Evolutionary conservation across 2,329 filamentous ascomycete genomes (phyloP).

Genomic region (Elsinoe arachidis): DNA sequence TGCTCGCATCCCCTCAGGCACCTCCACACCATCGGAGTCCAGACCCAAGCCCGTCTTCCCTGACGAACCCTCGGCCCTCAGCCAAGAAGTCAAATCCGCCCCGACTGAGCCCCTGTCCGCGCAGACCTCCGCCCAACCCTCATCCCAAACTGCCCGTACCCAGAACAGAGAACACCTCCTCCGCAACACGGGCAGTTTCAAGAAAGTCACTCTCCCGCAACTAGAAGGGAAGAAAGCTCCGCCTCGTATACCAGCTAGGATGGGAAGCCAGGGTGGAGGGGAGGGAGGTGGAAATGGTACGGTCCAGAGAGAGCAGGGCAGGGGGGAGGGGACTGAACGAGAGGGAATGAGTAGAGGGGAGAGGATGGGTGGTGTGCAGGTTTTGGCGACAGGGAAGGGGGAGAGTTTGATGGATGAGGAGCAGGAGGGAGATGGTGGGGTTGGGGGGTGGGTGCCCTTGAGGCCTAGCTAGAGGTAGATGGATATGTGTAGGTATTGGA

Average conservation of each 20-base stretch:
- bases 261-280: background rate
- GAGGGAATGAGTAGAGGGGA: constrained; percentile 3
- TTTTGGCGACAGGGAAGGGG: constrained; percentile 21
- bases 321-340: background rate
- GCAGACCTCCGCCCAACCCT: background rate
- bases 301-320: background rate
- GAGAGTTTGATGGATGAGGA: constrained; percentile 25
- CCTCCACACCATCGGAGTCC: background rate
- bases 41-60: background rate
- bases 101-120: background rate
- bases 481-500: background rate
- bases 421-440: constrained; percentile 16
- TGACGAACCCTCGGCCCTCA: background rate
- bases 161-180: background rate
- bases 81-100: background rate
- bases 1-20: background rate
- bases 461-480: constrained; percentile 17
- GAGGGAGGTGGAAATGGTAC: background rate
- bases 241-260: background rate
- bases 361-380: constrained; percentile 9
- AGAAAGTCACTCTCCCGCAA: background rate
- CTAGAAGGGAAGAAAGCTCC: background rate
- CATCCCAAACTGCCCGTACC: background rate
- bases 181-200: constrained; percentile 1
- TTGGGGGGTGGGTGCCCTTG: constrained; percentile 26